Evolutionary conservation across 352 stramenopile species (phyloP).

Genomic region (Phytopythium vexans): DNA sequence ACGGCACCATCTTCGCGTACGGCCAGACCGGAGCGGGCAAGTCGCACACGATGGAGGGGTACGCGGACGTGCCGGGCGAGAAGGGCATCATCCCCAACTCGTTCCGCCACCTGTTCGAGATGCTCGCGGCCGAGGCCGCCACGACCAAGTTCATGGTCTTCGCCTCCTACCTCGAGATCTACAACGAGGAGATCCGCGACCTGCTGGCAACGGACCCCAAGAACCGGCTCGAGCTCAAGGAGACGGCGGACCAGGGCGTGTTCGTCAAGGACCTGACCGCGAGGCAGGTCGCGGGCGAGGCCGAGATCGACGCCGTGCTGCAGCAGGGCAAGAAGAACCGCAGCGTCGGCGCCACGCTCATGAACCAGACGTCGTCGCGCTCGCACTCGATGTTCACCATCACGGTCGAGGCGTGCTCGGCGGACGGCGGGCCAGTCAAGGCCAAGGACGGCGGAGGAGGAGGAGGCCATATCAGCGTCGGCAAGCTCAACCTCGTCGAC

Average conservation of each 20-base stretch:
- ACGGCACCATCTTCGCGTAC: constrained; percentile 96
- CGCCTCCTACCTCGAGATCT: constrained; percentile 96
- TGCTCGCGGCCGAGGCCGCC: constrained; percentile 74
- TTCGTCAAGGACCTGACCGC: constrained; percentile 95
- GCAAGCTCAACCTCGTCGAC: constrained; percentile 97
- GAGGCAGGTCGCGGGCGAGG: constrained; percentile 69
- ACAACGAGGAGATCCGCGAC: constrained; percentile 98
- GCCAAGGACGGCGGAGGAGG: background rate
- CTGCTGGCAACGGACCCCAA: constrained; percentile 87
- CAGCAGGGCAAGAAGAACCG: constrained; percentile 92
- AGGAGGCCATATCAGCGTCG: constrained; percentile 85
- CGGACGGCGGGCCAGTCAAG: constrained; percentile 11
- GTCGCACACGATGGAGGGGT: constrained; percentile 91
- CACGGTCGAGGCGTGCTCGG: constrained; percentile 85
- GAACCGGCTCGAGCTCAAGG: constrained; percentile 91
- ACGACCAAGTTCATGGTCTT: constrained; percentile 90
- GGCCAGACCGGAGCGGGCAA: constrained; percentile 88
- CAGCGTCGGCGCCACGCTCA: constrained; percentile 90
- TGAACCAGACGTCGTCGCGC: constrained; percentile 94
- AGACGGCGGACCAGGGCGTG: constrained; percentile 92
- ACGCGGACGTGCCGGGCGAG: constrained; percentile 80
- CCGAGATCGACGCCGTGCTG: constrained; percentile 93
- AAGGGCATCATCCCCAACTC: constrained; percentile 96
- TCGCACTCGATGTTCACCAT: constrained; percentile 96
- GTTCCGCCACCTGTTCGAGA: constrained; percentile 96